phyloP scores from a whole-genome alignment of 202 grass and related monocot species.

The Schoenoplectus tabernaemontani region DNA sequence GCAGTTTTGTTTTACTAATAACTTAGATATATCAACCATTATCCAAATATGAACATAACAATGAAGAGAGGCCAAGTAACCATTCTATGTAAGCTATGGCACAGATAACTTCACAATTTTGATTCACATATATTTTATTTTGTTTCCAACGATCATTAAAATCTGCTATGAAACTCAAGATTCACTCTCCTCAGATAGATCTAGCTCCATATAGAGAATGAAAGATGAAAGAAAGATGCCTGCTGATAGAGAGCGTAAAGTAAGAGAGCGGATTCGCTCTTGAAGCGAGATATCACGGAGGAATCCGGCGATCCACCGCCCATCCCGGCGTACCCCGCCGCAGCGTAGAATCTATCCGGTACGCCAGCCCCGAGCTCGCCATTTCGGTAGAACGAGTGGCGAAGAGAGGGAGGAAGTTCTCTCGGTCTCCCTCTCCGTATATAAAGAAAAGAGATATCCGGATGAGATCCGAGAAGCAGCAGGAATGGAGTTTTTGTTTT shows the following conservation, averaged over 20 bases:
- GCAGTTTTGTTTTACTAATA: background rate
- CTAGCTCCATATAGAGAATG: constrained; percentile 6
- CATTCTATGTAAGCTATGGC: no score
- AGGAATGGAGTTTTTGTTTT: background rate
- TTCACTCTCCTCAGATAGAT: no score
- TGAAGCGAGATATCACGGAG: constrained; percentile 57
- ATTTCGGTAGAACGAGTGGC: constrained; percentile 26
- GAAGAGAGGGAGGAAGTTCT: constrained; percentile 3
- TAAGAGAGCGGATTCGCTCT: constrained; percentile 85
- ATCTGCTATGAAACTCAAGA: no score
- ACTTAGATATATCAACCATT: background rate
- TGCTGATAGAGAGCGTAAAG: constrained; percentile 94
- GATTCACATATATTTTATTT: no score
- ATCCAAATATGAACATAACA: background rate
- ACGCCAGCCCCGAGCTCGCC: constrained; percentile 83
- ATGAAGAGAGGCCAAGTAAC: no score
- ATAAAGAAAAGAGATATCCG: background rate
- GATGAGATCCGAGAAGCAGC: constrained; percentile 3
- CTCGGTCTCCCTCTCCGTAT: background rate
- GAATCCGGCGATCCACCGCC: constrained; percentile 27
- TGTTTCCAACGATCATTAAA: no score
- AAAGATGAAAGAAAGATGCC: constrained; percentile 38
- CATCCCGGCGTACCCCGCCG: constrained; percentile 78
- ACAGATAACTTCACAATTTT: no score
- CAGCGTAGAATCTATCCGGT: constrained; percentile 92